phyloP scores from a whole-genome alignment of 306 rosid species.

The Vigna unguiculata region DNA sequence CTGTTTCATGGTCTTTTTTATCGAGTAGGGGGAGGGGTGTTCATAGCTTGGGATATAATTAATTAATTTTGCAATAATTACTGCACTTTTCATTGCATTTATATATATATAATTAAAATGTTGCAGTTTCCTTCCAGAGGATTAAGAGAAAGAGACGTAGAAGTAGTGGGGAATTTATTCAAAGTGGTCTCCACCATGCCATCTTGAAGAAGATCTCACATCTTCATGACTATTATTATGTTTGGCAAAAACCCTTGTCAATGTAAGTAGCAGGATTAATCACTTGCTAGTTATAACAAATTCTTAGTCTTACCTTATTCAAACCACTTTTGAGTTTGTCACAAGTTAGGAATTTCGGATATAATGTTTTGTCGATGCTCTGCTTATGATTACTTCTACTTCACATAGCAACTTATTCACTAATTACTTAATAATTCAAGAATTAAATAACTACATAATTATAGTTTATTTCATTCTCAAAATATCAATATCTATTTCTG shows the following conservation, averaged over 20 bases:
- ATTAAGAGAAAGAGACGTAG: slow-evolving; percentile 46
- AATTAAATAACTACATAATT: too few relatives aligned
- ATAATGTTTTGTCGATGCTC: not conserved
- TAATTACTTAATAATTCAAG: not conserved
- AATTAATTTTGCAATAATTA: slow-evolving; percentile 52
- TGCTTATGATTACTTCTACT: not conserved
- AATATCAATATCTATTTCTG: too few relatives aligned
- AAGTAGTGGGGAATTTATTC: slow-evolving; percentile 38
- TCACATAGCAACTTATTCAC: not conserved
- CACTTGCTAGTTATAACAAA: slow-evolving; percentile 10
- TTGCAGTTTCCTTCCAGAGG: slow-evolving; percentile 36
- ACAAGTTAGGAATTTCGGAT: not conserved
- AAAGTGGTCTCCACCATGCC: slow-evolving; percentile 48
- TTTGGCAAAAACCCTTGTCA: slow-evolving; percentile 23
- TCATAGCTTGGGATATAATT: slow-evolving; percentile 54
- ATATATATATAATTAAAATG: not conserved
- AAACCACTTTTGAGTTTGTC: not conserved
- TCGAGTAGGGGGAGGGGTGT: slow-evolving; percentile 25
- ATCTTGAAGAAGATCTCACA: slow-evolving; percentile 45
- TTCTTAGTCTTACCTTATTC: slow-evolving; percentile 20
- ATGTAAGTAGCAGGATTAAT: slow-evolving; percentile 11
- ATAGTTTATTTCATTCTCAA: too few relatives aligned
- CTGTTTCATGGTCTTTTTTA: slow-evolving; percentile 29
- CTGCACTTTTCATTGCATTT: slow-evolving; percentile 16
- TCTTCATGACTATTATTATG: slow-evolving; percentile 46